Conservation (phyloP, 192 early-diverging fungal genomes). For the Coemansia sp. region DNA sequence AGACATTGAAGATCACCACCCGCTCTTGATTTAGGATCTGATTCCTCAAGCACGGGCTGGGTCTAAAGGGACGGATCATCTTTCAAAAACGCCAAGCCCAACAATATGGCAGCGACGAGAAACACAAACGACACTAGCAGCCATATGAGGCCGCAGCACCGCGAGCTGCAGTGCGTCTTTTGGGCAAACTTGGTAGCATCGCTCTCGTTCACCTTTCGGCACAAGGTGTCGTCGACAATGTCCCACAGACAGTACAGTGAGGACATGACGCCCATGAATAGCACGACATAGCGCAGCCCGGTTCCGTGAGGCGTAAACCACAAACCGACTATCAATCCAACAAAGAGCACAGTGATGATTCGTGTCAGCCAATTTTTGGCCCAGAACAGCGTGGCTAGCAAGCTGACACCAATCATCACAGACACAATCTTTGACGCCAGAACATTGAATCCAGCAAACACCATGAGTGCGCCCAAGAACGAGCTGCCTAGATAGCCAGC, state of each 20-base stretch:
- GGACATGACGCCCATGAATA: conserved; percentile 95
- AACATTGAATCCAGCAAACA: conserved; percentile 90
- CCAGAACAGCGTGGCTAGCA: conserved; percentile 83
- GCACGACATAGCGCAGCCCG: conserved; percentile 85
- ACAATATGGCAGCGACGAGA: conserved; percentile 72
- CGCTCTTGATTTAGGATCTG: neutral
- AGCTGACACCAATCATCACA: conserved; percentile 78
- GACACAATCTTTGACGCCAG: conserved; percentile 83
- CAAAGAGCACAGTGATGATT: conserved; percentile 75
- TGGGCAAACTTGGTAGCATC: conserved; percentile 87
- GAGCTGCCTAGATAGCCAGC: conserved; percentile 90
- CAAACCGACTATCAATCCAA: conserved; percentile 74
- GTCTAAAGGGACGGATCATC: conserved; percentile 17
- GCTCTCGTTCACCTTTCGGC: conserved; percentile 90
- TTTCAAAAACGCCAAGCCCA: conserved; percentile 81
- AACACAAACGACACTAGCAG: conserved; percentile 83
- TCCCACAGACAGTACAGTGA: conserved; percentile 93
- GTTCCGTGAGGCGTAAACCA: conserved; percentile 78
- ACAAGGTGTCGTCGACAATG: conserved; percentile 90
- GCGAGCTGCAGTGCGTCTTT: conserved; percentile 71
- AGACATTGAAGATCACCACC: neutral
- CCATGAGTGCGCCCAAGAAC: conserved; percentile 85
- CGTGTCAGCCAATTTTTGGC: conserved; percentile 87
- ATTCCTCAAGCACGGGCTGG: too few relatives aligned
- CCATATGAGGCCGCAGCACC: conserved; percentile 91